Evolutionary conservation across 495 filamentous ascomycete genomes (phyloP), one percentile per base, ranked within the genome.

Genomic region (Hyaloscypha finlandica): DNA sequence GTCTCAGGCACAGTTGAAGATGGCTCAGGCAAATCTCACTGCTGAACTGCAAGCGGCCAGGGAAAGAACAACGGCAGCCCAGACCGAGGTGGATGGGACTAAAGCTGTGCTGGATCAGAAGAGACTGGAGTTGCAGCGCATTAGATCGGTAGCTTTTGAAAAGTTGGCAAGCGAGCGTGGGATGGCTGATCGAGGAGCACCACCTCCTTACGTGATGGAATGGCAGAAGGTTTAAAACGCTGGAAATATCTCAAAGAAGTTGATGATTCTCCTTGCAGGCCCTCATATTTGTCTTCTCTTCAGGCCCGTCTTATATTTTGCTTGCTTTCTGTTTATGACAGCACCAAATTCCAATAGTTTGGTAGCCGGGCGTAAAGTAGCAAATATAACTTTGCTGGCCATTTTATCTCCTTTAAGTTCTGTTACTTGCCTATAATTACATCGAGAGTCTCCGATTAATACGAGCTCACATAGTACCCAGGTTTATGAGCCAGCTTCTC

Each of bases 61-160:
- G 33, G 45, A 63, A 12, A 76, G 77, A 63, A 45, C 70, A 19
- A 39, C 61, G 22, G 67, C 59, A 6, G 32, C 69, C n/a, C 59
- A 71, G 39, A 52, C 45, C 35, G 72, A 73, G 25, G 61, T 77
- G 58, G 59, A 68, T 42, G 45, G 20, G 33, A 60, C 70, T 39
- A 74, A 75, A 33, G 67, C 61, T 60, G 63, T 67, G 9, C 64
- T 82, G 31, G 62, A 74, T 61, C 57, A 74, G 6, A 74, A 76
- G 29, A 72, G 81, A 59, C 58, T 58, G 53, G 75, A 76, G 55
- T 60, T 84, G 67, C 80, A 81, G 66, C 77, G 68, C 68, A 73
- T 73, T 37, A 75, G 80, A 57, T 70, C 71, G 61, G 54, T 31
- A 19, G 76, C 72, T 11, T 78, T 79, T 65, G 71, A 76, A 48